Conservation (phyloP, 2,329 filamentous ascomycete genomes). For the Colletotrichum sp. region DNA sequence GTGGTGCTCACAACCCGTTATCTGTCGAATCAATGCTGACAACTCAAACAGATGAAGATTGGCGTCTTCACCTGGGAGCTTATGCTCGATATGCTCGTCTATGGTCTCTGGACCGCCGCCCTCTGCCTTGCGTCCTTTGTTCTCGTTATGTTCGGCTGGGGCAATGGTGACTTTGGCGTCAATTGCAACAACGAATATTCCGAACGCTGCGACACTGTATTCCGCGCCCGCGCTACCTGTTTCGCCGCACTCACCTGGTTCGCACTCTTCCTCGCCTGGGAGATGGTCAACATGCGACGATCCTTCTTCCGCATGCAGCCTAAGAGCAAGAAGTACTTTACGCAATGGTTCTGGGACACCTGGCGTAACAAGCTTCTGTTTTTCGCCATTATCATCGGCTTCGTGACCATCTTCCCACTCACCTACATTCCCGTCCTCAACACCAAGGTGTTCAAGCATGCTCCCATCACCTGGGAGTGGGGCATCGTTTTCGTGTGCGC, state of each 20-base stretch:
- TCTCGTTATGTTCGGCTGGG: slow-evolving; percentile 55
- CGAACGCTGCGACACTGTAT: slow-evolving; percentile 62
- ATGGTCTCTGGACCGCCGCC: slow-evolving; percentile 70
- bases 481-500: slow-evolving; percentile 60
- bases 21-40: background rate
- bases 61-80: slow-evolving; percentile 72
- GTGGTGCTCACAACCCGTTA: slow-evolving; percentile 26
- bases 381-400: slow-evolving; percentile 57
- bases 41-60: slow-evolving; percentile 33
- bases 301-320: slow-evolving; percentile 78
- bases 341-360: slow-evolving; percentile 69
- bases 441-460: slow-evolving; percentile 61
- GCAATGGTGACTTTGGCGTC: slow-evolving; percentile 57
- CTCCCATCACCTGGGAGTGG: slow-evolving; percentile 66
- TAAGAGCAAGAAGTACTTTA: slow-evolving; percentile 62
- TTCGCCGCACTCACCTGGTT: slow-evolving; percentile 79
- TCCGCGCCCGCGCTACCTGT: slow-evolving; percentile 73
- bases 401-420: slow-evolving; percentile 52
- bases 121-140: slow-evolving; percentile 61
- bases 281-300: slow-evolving; percentile 73
- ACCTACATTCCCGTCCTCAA: slow-evolving; percentile 65
- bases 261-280: slow-evolving; percentile 77
- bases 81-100: slow-evolving; percentile 69
- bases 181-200: slow-evolving; percentile 65
- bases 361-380: slow-evolving; percentile 77